phyloP scores from a whole-genome alignment of 1,139 yeast species.

The Diutina sp. region DNA sequence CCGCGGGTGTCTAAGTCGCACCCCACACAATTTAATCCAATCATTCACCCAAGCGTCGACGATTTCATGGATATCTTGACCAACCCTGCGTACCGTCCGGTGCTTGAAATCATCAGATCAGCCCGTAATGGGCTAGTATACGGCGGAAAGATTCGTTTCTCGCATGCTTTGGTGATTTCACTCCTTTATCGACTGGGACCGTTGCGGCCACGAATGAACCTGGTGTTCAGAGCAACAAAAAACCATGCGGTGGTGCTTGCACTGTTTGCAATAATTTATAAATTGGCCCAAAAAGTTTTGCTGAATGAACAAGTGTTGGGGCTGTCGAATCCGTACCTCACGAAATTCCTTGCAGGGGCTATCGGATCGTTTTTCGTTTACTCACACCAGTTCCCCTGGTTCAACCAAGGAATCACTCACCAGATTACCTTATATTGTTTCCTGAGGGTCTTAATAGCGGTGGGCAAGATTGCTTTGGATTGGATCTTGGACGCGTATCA shows the following conservation, averaged over 20 bases:
- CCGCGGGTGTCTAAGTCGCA: not conserved
- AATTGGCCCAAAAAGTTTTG: constrained; percentile 21
- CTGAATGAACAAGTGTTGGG: constrained; percentile 24
- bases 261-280: constrained; percentile 51
- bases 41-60: not conserved
- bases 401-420: constrained; percentile 39
- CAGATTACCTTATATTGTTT: constrained; percentile 53
- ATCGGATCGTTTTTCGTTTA: constrained; percentile 56
- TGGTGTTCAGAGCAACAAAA: constrained; percentile 43
- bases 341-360: constrained; percentile 50
- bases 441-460: constrained; percentile 42
- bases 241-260: constrained; percentile 63
- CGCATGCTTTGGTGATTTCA: constrained; percentile 61
- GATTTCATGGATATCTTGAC: not conserved
- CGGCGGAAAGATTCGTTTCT: constrained; percentile 63
- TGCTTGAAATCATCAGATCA: constrained; percentile 26
- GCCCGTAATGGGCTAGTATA: constrained; percentile 48
- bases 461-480: constrained; percentile 34
- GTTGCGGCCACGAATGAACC: constrained; percentile 30
- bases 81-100: constrained; percentile 17
- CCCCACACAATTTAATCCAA: not conserved
- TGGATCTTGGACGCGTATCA: constrained; percentile 22
- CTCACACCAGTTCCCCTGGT: constrained; percentile 39
- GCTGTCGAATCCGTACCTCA: constrained; percentile 10
- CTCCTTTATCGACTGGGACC: constrained; percentile 40